Base-by-base conservation (phyloP, 352 stramenopile genomes). In the Elongisporangium senticosum region DNA sequence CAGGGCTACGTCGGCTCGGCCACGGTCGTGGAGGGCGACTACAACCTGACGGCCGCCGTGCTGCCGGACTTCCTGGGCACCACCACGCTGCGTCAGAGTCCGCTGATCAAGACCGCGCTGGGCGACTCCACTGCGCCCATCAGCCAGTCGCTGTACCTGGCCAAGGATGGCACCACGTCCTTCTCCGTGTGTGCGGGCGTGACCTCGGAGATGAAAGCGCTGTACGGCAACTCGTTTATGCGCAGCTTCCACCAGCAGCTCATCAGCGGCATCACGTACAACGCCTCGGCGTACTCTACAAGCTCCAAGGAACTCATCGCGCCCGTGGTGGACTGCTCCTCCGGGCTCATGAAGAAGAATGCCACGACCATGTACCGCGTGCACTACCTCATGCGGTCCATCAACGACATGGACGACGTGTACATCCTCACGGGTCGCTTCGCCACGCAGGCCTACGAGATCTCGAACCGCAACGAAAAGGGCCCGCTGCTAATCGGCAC, bases 261-360 rank as follows among this genome's bases (percentile, higher is more conserved):
- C 0, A 43, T 74, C 1, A 24, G 50, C 0, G 64, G 69, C 4
- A 73, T 63, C 4, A 47, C 62, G 51, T 83, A 86, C 57, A 75
- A 67, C 57, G 64, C 74, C 15, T 62, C 60, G n/a, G 64, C 58
- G 28, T 28, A 79, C 13, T 20, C 51, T 24, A 53, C 62, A 1
- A 39, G 33, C 0, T 55, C 70, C 4, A 50, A 63, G 1, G 77
- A 84, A 37, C 64, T 87, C n/a, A 67, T 87, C 8, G 37, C 71
- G 19, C 65, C 72, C 0, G 57, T 87, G 0, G 64, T 83, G 10
- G 74, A 84, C 52, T 86, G 76, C 53, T 65, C 67, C 7, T 79
- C 64, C 10, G 53, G 40, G 0, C 50, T 64, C 21, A 65, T 86
- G 50, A 1, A 60, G 2, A 19, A 66, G 7, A 56, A 55, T 7